Conservation (phyloP, 495 filamentous ascomycete species). For the Aspergillus kassunensis region DNA sequence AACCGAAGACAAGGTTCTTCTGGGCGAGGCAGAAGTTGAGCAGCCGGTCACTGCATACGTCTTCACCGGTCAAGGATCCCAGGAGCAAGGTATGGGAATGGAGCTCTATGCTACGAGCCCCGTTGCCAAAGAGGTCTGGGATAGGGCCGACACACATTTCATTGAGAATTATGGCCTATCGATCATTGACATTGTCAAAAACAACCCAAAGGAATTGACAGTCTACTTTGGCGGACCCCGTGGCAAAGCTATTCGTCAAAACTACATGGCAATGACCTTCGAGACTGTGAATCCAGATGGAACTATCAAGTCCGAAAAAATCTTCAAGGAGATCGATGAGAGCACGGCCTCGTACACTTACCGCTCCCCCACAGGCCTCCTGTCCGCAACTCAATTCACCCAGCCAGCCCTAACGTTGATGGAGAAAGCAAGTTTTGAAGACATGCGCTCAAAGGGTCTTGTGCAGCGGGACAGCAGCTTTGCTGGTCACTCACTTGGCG, state of each 20-base stretch:
- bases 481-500: slow-evolving; percentile 94
- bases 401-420: slow-evolving; percentile 96
- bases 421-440: slow-evolving; percentile 99
- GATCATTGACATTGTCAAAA: slow-evolving; percentile 98
- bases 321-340: slow-evolving; percentile 96
- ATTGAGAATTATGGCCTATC: slow-evolving; percentile 98
- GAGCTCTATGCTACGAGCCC: slow-evolving; percentile 89
- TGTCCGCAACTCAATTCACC: slow-evolving; percentile 98
- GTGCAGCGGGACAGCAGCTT: slow-evolving; percentile 96
- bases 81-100: slow-evolving; percentile 99
- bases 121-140: slow-evolving; percentile 97
- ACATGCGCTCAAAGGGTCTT: slow-evolving; percentile 95
- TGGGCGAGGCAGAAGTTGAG: slow-evolving; percentile 96
- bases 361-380: slow-evolving; percentile 87
- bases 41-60: slow-evolving; percentile 97
- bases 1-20: slow-evolving; percentile 88
- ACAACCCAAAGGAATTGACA: slow-evolving; percentile 98
- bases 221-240: slow-evolving; percentile 97
- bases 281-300: slow-evolving; percentile 91
- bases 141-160: slow-evolving; percentile 95
- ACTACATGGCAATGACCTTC: slow-evolving; percentile 99
- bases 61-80: slow-evolving; percentile 96
- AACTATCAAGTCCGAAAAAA: slow-evolving; percentile 93
- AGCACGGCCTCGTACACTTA: slow-evolving; percentile 93
- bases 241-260: slow-evolving; percentile 94